Evolutionary conservation across 176 grass and related monocot species (phyloP).

Genomic region (Triticum dicoccoides): DNA sequence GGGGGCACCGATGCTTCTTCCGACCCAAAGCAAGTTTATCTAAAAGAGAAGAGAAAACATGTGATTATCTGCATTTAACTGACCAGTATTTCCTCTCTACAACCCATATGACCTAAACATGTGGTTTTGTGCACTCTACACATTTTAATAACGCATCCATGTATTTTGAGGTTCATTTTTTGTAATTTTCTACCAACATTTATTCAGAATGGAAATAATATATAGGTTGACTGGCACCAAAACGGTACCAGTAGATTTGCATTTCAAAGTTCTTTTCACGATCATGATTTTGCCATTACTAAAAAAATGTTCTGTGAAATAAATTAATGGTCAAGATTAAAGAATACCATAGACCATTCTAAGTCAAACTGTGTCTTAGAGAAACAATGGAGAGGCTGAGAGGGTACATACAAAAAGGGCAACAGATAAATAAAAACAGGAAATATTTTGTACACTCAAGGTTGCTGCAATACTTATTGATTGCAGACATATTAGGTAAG

Average conservation of each 20-base stretch:
- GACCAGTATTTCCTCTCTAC: constrained; percentile 25
- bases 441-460: constrained; percentile 7
- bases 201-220: background rate
- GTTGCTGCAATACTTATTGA: background rate
- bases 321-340: constrained; percentile 5
- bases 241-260: background rate
- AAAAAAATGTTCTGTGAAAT: background rate
- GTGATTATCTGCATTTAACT: background rate
- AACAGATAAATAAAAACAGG: background rate
- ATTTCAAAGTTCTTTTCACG: background rate
- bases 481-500: background rate
- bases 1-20: constrained; percentile 43
- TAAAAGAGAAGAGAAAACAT: constrained; percentile 30
- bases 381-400: background rate
- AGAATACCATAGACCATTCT: background rate
- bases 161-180: background rate
- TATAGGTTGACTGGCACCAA: background rate
- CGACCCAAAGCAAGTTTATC: constrained; percentile 34
- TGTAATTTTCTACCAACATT: background rate
- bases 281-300: background rate
- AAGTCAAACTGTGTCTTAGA: background rate
- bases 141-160: background rate
- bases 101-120: constrained; percentile 2
- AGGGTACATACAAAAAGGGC: background rate
- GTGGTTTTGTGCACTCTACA: background rate